Evolutionary conservation across 2,329 filamentous ascomycete species (phyloP).

Genomic region (Aspergillus fumigatus): DNA sequence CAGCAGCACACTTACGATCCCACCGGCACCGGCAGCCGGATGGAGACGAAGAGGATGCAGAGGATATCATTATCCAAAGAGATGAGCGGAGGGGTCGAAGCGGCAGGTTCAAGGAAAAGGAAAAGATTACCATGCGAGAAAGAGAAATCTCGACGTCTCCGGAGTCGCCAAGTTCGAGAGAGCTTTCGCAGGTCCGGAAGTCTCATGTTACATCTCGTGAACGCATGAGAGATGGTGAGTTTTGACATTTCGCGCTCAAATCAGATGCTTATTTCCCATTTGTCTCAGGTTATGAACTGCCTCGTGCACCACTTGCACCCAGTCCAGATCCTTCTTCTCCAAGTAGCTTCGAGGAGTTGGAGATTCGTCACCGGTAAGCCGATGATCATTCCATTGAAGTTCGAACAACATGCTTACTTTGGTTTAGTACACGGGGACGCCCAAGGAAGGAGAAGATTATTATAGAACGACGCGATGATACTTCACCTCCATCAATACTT

Average conservation of each 20-base stretch:
- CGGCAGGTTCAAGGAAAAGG: constrained; percentile 25
- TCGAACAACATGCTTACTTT: background rate
- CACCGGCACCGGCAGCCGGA: constrained; percentile 9
- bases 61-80: constrained; percentile 27
- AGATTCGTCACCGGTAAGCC: constrained; percentile 50
- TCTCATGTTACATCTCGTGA: constrained; percentile 72
- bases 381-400: background rate
- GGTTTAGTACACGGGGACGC: constrained; percentile 32
- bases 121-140: constrained; percentile 38
- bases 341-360: constrained; percentile 49
- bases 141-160: constrained; percentile 32
- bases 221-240: constrained; percentile 75
- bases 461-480: constrained; percentile 44
- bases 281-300: constrained; percentile 21
- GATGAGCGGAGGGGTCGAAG: constrained; percentile 18
- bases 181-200: constrained; percentile 58
- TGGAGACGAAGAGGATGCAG: constrained; percentile 24
- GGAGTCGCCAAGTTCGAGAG: constrained; percentile 49
- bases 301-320: constrained; percentile 24
- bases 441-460: constrained; percentile 63
- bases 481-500: constrained; percentile 36
- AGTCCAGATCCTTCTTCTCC: constrained; percentile 24
- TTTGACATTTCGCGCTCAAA: constrained; percentile 5
- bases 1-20: constrained; percentile 1
- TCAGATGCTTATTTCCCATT: background rate